Conservation (phyloP, 1,284 basidiomycete species). For the Cryptococcus floricola region DNA sequence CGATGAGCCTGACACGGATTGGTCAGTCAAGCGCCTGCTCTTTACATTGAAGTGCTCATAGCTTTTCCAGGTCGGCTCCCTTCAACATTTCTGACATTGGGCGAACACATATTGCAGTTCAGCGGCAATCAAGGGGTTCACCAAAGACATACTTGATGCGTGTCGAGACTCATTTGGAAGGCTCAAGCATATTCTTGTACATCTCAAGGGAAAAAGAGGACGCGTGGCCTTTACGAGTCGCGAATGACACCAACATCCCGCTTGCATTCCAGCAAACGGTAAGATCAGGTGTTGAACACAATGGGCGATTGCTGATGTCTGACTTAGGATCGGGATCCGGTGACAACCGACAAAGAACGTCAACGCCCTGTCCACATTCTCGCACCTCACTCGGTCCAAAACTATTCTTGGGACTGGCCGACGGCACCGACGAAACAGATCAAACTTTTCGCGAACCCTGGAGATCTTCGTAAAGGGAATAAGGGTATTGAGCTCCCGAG, state of each 20-base stretch:
- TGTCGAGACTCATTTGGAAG: slow-evolving; percentile 80
- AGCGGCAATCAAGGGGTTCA: slow-evolving; percentile 51
- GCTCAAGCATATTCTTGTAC: slow-evolving; percentile 83
- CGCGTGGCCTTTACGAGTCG: slow-evolving; percentile 84
- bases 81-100: slow-evolving; percentile 93
- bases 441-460: slow-evolving; percentile 58
- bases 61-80: slow-evolving; percentile 69
- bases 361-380: slow-evolving; percentile 24
- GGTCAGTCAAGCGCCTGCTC: slow-evolving; percentile 55
- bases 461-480: neutral
- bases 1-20: slow-evolving; percentile 76
- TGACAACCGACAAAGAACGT: slow-evolving; percentile 49
- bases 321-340: slow-evolving; percentile 28
- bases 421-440: slow-evolving; percentile 80
- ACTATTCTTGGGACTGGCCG: slow-evolving; percentile 94
- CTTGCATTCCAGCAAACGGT: slow-evolving; percentile 76
- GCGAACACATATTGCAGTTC: slow-evolving; percentile 61
- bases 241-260: slow-evolving; percentile 78
- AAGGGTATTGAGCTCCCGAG: slow-evolving; percentile 56
- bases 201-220: slow-evolving; percentile 62
- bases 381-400: slow-evolving; percentile 21
- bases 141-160: slow-evolving; percentile 61
- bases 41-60: neutral
- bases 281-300: slow-evolving; percentile 17
- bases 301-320: slow-evolving; percentile 1